Evolutionary conservation across 192 early-diverging fungal genomes (phyloP).

Genomic region (Helicostylum pulchrum): DNA sequence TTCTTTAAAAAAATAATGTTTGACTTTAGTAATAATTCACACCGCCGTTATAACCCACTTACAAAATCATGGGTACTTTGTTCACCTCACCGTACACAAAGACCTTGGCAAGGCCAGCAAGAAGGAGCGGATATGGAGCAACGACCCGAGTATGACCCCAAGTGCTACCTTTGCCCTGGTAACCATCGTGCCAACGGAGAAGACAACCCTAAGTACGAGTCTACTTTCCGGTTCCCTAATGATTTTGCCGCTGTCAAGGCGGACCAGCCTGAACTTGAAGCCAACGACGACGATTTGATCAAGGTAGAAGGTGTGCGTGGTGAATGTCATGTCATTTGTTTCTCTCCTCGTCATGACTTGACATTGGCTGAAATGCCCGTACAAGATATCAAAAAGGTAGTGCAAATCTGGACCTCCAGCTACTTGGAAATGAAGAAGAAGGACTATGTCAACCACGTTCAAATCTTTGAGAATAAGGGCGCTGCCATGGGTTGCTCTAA

Average conservation of each 20-base stretch:
- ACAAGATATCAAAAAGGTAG: constrained; percentile 61
- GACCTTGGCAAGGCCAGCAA: constrained; percentile 86
- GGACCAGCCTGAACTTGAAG: constrained; percentile 48
- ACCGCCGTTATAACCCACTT: constrained; percentile 89
- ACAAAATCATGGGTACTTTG: constrained; percentile 93
- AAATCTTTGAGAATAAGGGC: constrained; percentile 99
- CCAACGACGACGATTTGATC: constrained; percentile 39
- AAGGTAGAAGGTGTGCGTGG: constrained; percentile 65
- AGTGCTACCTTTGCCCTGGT: constrained; percentile 85
- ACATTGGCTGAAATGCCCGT: constrained; percentile 84
- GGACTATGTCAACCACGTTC: constrained; percentile 71
- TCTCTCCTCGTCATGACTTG: constrained; percentile 83
- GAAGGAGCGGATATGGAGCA: constrained; percentile 46
- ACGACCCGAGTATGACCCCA: constrained; percentile 68
- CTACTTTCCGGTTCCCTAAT: constrained; percentile 87
- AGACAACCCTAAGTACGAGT: constrained; percentile 71
- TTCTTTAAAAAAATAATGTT: constrained; percentile 25
- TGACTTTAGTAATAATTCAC: constrained; percentile 61
- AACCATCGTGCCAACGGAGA: constrained; percentile 76
- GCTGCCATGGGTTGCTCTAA: constrained; percentile 95
- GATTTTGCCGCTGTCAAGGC: constrained; percentile 87
- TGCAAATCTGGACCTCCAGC: constrained; percentile 71
- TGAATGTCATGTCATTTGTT: constrained; percentile 89
- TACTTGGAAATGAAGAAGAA: constrained; percentile 52
- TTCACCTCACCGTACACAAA: constrained; percentile 90